Base-by-base conservation (phyloP, 495 filamentous ascomycete species). In the Neurospora sp. region DNA sequence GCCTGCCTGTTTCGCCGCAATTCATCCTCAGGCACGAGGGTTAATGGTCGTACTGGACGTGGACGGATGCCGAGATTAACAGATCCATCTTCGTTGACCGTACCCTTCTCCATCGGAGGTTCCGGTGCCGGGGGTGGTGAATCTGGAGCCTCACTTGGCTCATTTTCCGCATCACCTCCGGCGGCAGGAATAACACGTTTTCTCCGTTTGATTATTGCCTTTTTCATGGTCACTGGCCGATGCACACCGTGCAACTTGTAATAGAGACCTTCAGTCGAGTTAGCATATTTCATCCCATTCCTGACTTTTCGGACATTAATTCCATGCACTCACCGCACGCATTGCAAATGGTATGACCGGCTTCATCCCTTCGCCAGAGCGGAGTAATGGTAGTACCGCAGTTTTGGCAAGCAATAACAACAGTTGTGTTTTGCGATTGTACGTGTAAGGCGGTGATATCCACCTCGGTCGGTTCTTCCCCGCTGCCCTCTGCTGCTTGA, bases 321-420 rank as follows among this genome's bases (percentile, higher is more conserved):
- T n/a, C 13, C n/a, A 72, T 48, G 72, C 74, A 87, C 93, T 78
- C 88, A 97, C 96, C 96, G 82, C 96, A 99, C 71, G 96, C 96
- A 84, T 99, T 99, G 84, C 96, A 99, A 74, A 99, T 98, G 5
- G 94, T 97, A 85, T 98, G 94, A 17, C 96, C 96, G 76, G 90
- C 89, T 81, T 97, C 96, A 80, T 98, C 96, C 75, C 96, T 90
- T 77, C 96, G 88, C 96, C 96, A 99, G 37, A 99, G 85, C 15
- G 96, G 96, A 37, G 96, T 99, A 74, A 98, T 93, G 1, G 95
- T 98, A 45, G 96, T 99, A 21, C 91, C 93, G 82, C 96, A 99
- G 78, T 99, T 99, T 78, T 98, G 95, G 76, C 96, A 99, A 24
- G 96, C 94, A 71, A 97, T 91, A 36, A 98, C 88, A 36, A 96